These are phyloP conservation scores for Cyberlindnera mississippiensis DNA, from an alignment of 805 yeast genomes.

Conservation along the genomic window DNA sequence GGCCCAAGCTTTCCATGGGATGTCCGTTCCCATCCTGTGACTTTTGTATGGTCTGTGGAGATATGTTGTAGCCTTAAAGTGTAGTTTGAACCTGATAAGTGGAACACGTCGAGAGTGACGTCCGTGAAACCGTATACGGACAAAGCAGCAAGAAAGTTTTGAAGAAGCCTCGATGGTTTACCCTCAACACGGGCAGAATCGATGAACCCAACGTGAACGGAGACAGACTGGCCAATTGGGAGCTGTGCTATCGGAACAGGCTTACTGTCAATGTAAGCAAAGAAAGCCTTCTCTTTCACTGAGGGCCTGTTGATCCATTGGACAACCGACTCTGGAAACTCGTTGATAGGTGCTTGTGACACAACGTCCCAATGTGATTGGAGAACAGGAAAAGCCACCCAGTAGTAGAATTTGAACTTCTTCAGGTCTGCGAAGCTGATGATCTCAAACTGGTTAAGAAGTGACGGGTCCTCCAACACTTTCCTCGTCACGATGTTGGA, in stretches of 20 bases:
- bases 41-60: constrained; percentile 28
- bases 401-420: constrained; percentile 80
- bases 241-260: constrained; percentile 19
- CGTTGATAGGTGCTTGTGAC: constrained; percentile 2
- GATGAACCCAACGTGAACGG: constrained; percentile 33
- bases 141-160: constrained; percentile 53
- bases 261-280: constrained; percentile 22
- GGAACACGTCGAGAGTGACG: constrained; percentile 38
- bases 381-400: constrained; percentile 80
- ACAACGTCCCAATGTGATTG: constrained; percentile 44
- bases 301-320: constrained; percentile 14
- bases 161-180: constrained; percentile 49
- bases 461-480: constrained; percentile 36
- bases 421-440: constrained; percentile 85
- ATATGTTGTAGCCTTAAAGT: constrained; percentile 23
- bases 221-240: constrained; percentile 6
- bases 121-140: constrained; percentile 31
- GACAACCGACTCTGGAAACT: constrained; percentile 12
- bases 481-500: constrained; percentile 31
- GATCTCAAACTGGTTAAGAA: constrained; percentile 42
- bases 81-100: constrained; percentile 33
- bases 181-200: constrained; percentile 34
- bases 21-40: constrained; percentile 91
- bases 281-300: constrained; percentile 27
- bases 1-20: constrained; percentile 71